Base-by-base conservation (phyloP, 2,329 filamentous ascomycete species). In the Mollisia scopiformis region DNA sequence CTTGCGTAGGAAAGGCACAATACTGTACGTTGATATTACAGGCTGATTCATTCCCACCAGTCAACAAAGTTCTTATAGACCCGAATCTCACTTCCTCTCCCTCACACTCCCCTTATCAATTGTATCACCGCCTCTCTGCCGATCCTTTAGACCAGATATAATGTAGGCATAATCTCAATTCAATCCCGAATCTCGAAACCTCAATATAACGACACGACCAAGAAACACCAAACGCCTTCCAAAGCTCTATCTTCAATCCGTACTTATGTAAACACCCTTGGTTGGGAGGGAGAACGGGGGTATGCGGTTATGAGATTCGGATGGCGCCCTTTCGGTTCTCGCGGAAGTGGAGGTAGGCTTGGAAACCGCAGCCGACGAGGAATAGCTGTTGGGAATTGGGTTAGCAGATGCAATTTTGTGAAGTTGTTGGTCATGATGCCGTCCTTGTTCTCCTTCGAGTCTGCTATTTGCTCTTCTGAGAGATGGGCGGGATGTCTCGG, bases 291-390 rank as follows among this genome's bases (percentile, higher is more conserved):
- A 8, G 5, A 16, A 30, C 21, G n/a, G 6, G 31, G 39, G 33
- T 14, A 30, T 25, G 33, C 21, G n/a, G 41, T 52, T 69, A 73
- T 37, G 71, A 84, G 74, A 97, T 81, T 62, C 90, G 87, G 78
- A 97, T 97, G 64, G 92, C 90, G 66, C 93, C 93, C 74, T 90
- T 84, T 76, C 91, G 84, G 77, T 87, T 92, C 76, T 93, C 89
- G 76, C 92, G 88, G 71, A 92, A 79, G 77, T 98, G 93, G 63
- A 97, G 84, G 73, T 90, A 86, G 65, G 93, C 94, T 76, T 98
- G 94, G 68, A 93, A 86, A 60, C 89, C 91, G 78, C 94, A 98
- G 79, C 96, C 97, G 54, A 96, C 83, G 59, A 97, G 85, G 82
- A 98, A 98, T 19, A 84, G 88, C 93, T 96, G 67, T 41, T 41